Base-by-base conservation (phyloP, 139 green algal species). In the Closterium sp. region DNA sequence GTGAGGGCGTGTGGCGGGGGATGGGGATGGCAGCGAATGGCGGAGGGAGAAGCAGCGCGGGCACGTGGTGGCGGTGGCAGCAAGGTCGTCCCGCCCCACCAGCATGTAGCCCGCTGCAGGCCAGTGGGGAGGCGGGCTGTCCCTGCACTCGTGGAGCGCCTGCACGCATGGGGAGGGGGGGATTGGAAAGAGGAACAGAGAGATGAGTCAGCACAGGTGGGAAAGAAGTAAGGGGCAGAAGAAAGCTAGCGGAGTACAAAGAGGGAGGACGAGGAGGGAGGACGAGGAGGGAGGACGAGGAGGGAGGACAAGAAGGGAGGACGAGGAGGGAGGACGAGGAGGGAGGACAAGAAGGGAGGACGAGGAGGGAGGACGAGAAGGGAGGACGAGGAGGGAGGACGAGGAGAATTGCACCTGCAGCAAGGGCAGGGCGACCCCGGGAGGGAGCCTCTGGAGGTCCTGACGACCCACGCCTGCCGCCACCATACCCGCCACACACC, bases 1-100 rank as follows among this genome's bases (percentile, higher is more conserved):
- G 21, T 66, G 43, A 10, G 43, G 21, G 43, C 25, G 55, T 28
- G 55, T 16, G 55, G 55, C 23, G 55, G 55, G 55, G 55, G 16
- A 76, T 16, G 3, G 55, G 25, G 55, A 19, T 19, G 25, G 55
- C 12, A 3, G 55, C 55, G 55, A 76, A 19, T 76, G 16, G 55
- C 0, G 55, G 55, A 76, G 55, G 12, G 55, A 76, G 55, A 76
- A 76, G 55, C 55, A 76, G 55, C 16, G 55, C 55, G 25, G 55
- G 55, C 55, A 76, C 16, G 55, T 19, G 55, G 85, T 69, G 34
- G 85, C 85, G 25, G 84, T 32, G 35, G 96, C 96, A 5, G 96
- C 97, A 12, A 99, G 95, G 90, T 99, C 97, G 34, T 97, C 95
- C 0, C 97, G 92, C 0, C 96, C 97, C 12, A 98, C 94, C 66